A percentile compares a stretch with the other conserved stretches of the same genome.
Conservation (phyloP, 371 early-diverging fungal genomes). For the Mucor racemosus region DNA sequence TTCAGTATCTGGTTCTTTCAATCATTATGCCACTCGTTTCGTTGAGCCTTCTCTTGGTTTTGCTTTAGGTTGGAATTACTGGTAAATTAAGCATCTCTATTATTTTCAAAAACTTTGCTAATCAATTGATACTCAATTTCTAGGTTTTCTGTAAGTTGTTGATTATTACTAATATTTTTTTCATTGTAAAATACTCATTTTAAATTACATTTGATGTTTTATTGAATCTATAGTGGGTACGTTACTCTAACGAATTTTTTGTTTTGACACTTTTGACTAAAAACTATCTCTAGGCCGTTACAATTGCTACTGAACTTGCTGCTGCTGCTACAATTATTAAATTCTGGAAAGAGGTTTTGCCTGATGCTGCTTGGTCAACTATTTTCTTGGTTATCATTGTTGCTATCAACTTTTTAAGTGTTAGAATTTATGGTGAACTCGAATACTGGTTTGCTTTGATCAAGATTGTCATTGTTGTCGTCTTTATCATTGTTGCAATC, state of each 20-base stretch:
- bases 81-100: conserved; percentile 30
- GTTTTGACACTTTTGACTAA: neutral
- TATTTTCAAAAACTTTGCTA: neutral
- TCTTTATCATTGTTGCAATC: conserved; percentile 70
- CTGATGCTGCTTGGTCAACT: conserved; percentile 64
- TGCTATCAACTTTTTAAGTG: conserved; percentile 62
- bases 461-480: conserved; percentile 70
- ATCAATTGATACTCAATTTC: neutral
- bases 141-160: conserved; percentile 47
- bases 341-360: conserved; percentile 71
- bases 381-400: conserved; percentile 63
- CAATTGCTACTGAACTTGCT: conserved; percentile 62
- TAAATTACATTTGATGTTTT: conserved; percentile 3
- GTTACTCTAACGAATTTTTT: conserved; percentile 10
- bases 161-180: neutral
- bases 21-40: conserved; percentile 81
- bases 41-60: conserved; percentile 85
- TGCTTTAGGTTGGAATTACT: conserved; percentile 71
- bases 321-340: conserved; percentile 80
- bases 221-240: conserved; percentile 36
- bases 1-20: conserved; percentile 80
- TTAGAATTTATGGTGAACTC: conserved; percentile 71
- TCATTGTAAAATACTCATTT: neutral
- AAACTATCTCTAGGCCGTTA: conserved; percentile 29
- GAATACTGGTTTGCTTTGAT: conserved; percentile 81